Percentiles rank a stretch among this genome's conserved stretches.
Evolutionary conservation across 371 early-diverging fungal genomes (phyloP).

Genomic region (Mortierella sp.): DNA sequence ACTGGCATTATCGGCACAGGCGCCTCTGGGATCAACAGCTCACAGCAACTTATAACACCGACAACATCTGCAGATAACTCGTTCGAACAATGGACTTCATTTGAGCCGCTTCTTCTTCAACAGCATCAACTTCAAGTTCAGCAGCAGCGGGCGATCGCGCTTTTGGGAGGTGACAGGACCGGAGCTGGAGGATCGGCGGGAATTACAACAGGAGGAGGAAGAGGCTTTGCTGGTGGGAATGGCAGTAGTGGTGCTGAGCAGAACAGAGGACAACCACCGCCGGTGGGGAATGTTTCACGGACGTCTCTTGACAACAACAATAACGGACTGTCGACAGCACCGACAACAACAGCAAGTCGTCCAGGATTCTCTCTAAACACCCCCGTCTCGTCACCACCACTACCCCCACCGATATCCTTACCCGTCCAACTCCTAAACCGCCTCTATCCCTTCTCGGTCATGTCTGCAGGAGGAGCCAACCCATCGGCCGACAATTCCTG

Average conservation of each 20-base stretch:
- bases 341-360: neutral
- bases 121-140: neutral
- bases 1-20: too few species aligned
- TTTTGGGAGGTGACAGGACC: neutral
- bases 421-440: constrained; percentile 35
- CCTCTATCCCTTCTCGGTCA: constrained; percentile 31
- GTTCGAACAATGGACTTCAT: constrained; percentile 7
- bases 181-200: neutral
- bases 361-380: neutral
- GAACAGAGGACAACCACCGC: neutral
- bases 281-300: neutral
- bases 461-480: neutral
- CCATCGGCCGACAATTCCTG: constrained; percentile 1
- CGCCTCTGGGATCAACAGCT: constrained; percentile 4
- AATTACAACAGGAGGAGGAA: neutral
- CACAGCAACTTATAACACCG: constrained; percentile 6
- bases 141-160: neutral
- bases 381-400: constrained; percentile 13
- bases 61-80: constrained; percentile 23
- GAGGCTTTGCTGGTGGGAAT: neutral
- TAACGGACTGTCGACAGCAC: neutral
- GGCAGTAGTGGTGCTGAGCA: neutral
- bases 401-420: constrained; percentile 6
- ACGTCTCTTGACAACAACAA: constrained; percentile 4
- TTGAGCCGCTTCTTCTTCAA: neutral